Percentiles rank a stretch among this genome's conserved stretches.
phyloP scores from a whole-genome alignment of 345 rosid species.

The Schrenkiella parvula region DNA sequence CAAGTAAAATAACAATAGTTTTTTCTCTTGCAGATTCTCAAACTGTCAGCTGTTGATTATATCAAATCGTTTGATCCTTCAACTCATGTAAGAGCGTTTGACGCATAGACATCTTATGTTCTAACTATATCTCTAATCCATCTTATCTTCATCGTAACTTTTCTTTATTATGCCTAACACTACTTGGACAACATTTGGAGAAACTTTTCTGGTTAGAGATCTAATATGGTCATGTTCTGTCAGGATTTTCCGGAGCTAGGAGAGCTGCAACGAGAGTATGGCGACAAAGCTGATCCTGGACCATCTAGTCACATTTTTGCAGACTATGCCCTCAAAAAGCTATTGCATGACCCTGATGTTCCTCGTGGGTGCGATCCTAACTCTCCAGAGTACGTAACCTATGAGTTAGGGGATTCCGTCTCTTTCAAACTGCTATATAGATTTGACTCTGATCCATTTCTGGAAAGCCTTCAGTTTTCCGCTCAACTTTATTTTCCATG shows the following conservation, averaged over 20 bases:
- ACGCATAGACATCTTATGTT: not conserved
- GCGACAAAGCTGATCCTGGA: slow-evolving; percentile 45
- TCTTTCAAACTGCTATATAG: slow-evolving; percentile 7
- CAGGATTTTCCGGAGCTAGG: slow-evolving; percentile 67
- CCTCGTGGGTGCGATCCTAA: slow-evolving; percentile 66
- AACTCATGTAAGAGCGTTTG: slow-evolving; percentile 55
- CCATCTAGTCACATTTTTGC: slow-evolving; percentile 40
- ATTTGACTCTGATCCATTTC: slow-evolving; percentile 1
- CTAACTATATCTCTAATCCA: not conserved
- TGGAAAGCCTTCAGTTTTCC: slow-evolving; percentile 3
- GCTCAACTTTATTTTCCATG: not conserved
- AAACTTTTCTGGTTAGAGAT: not conserved
- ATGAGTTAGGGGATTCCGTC: not conserved
- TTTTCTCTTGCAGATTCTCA: slow-evolving; percentile 63
- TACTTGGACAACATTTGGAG: not conserved
- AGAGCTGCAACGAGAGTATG: slow-evolving; percentile 69
- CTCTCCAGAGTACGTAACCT: slow-evolving; percentile 67
- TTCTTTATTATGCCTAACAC: not conserved
- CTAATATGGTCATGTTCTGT: slow-evolving; percentile 18
- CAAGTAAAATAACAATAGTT: not conserved
- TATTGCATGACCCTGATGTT: slow-evolving; percentile 78
- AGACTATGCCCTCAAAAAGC: slow-evolving; percentile 47
- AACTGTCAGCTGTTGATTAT: slow-evolving; percentile 64
- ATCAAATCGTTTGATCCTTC: slow-evolving; percentile 73
- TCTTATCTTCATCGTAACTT: slow-evolving; percentile 7